phyloP scores from a whole-genome alignment of 345 rosid genomes.

The Euphorbia peplus region DNA sequence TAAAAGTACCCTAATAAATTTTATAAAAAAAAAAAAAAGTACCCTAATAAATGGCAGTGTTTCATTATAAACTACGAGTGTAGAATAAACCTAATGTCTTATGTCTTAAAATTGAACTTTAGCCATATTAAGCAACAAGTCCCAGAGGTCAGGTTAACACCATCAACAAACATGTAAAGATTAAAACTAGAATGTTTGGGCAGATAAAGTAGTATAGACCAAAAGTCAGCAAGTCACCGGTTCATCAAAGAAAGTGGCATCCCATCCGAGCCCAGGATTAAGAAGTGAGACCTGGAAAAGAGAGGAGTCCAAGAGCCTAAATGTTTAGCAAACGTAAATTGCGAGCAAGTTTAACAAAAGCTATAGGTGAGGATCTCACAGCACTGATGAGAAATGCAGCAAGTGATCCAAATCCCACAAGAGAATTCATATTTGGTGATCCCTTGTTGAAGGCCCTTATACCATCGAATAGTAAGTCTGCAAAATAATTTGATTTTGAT shows the following conservation, averaged over 20 bases:
- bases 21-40: too few relatives aligned
- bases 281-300: constrained; percentile 67
- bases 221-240: constrained; percentile 73
- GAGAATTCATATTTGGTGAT: constrained; percentile 95
- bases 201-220: constrained; percentile 21
- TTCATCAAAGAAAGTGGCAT: constrained; percentile 92
- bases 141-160: not conserved
- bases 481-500: constrained; percentile 19
- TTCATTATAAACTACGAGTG: not conserved
- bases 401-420: constrained; percentile 83
- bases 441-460: constrained; percentile 72
- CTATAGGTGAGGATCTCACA: constrained; percentile 41
- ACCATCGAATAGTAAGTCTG: constrained; percentile 84
- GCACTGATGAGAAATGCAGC: constrained; percentile 81
- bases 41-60: not conserved
- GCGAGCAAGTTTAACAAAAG: constrained; percentile 6
- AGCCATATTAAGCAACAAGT: not conserved
- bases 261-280: constrained; percentile 85
- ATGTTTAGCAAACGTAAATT: not conserved
- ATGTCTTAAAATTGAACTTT: not conserved
- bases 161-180: constrained; percentile 9
- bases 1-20: not conserved
- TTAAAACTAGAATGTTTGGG: not conserved
- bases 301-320: constrained; percentile 14
- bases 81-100: not conserved